Evolutionary conservation across 169 alveolate species (phyloP).

Genomic region (Plasmodium knowlesi): DNA sequence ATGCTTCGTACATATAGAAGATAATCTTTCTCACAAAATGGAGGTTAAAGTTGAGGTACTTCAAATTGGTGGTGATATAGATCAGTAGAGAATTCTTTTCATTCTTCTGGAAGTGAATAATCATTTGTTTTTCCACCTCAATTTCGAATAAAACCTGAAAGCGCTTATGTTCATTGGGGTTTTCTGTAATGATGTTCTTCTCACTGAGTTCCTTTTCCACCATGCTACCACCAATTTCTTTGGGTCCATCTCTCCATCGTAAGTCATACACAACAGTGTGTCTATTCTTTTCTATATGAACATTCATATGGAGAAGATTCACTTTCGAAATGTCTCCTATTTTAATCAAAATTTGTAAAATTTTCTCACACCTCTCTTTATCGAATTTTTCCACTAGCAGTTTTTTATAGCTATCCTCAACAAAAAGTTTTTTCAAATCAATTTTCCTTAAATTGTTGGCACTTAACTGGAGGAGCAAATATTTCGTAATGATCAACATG

Average conservation of each 20-base stretch:
- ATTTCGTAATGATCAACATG: constrained; percentile 3
- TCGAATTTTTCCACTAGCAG: constrained; percentile 31
- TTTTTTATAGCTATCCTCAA: constrained; percentile 42
- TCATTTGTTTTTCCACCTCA: constrained; percentile 55
- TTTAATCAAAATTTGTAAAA: constrained; percentile 35
- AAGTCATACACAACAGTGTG: neutral
- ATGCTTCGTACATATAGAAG: constrained; percentile 49
- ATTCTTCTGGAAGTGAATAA: constrained; percentile 3
- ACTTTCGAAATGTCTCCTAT: constrained; percentile 20
- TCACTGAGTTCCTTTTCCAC: neutral
- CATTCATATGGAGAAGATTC: neutral
- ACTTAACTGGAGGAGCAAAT: constrained; percentile 6
- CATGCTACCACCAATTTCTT: neutral
- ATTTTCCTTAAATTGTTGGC: neutral
- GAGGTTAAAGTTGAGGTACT: constrained; percentile 9
- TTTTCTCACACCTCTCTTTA: constrained; percentile 34
- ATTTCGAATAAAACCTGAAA: constrained; percentile 47
- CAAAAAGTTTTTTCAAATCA: constrained; percentile 27
- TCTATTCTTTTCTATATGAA: neutral
- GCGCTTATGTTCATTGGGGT: constrained; percentile 15
- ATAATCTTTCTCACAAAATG: constrained; percentile 28
- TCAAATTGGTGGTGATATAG: constrained; percentile 9
- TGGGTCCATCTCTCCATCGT: neutral
- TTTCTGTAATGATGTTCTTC: neutral
- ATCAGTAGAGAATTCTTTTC: constrained; percentile 17